Conservation (phyloP, 306 rosid genomes). For the Begonia peltatifolia region DNA sequence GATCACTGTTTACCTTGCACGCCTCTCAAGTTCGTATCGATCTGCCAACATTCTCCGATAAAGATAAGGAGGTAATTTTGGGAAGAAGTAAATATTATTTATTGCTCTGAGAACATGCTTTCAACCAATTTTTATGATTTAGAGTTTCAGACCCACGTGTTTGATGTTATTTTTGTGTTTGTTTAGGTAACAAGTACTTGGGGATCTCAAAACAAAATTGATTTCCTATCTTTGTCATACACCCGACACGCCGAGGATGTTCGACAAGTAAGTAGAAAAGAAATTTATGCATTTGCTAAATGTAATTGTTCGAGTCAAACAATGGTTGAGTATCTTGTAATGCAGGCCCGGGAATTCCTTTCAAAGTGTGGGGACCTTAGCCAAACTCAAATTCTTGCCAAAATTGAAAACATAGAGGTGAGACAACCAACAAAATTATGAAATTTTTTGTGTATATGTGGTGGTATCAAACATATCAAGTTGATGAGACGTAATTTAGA, state of each 20-base stretch:
- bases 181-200: slow-evolving; percentile 71
- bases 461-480: no score
- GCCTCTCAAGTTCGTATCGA: slow-evolving; percentile 36
- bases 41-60: slow-evolving; percentile 33
- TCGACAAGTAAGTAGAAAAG: slow-evolving; percentile 33
- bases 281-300: no score
- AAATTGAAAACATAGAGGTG: no score
- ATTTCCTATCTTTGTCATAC: slow-evolving; percentile 75
- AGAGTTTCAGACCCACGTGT: not conserved
- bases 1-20: slow-evolving; percentile 34
- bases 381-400: no score
- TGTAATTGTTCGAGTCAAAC: no score
- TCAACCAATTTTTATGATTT: not conserved
- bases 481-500: no score
- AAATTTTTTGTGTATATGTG: no score
- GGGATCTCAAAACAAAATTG: slow-evolving; percentile 75
- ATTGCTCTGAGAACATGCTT: not conserved
- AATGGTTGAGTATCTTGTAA: no score
- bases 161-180: not conserved
- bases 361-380: no score
- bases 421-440: no score
- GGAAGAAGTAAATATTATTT: no score
- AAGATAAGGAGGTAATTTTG: slow-evolving; percentile 35
- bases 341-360: no score
- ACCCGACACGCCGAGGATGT: slow-evolving; percentile 83